Conservation (phyloP, 2,329 filamentous ascomycete genomes). For the Sphaceloma murrayae region DNA sequence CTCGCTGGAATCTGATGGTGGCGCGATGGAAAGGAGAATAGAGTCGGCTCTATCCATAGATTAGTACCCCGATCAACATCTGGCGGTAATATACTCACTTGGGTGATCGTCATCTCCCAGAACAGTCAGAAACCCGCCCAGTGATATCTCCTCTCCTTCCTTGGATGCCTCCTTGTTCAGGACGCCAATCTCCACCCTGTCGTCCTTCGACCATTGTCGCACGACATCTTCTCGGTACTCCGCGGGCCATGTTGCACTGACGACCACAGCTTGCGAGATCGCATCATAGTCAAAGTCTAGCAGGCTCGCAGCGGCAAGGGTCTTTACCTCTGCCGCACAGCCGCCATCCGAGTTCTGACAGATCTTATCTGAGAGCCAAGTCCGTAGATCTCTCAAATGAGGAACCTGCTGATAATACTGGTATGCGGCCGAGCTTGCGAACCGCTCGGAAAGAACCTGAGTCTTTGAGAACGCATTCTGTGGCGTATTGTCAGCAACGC, state of each 20-base stretch:
- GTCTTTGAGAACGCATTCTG: constrained; percentile 29
- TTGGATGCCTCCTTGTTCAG: constrained; percentile 56
- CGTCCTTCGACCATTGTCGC: constrained; percentile 31
- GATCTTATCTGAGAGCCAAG: constrained; percentile 4
- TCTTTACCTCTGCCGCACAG: constrained; percentile 43
- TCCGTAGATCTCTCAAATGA: constrained; percentile 31
- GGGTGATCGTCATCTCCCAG: constrained; percentile 64
- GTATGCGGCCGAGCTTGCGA: constrained; percentile 52
- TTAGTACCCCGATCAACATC: not conserved
- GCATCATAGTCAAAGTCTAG: constrained; percentile 72
- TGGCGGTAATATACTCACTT: constrained; percentile 39
- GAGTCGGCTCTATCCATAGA: constrained; percentile 49
- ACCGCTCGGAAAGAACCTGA: constrained; percentile 47
- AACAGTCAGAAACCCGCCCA: constrained; percentile 70
- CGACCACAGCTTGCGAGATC: constrained; percentile 53
- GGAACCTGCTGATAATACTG: constrained; percentile 64
- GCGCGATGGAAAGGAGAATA: constrained; percentile 76
- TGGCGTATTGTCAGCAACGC: too few species aligned
- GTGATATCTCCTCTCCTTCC: constrained; percentile 63
- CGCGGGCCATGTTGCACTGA: constrained; percentile 54
- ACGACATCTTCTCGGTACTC: constrained; percentile 35
- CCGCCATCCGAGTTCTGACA: constrained; percentile 5
- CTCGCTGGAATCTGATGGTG: constrained; percentile 50
- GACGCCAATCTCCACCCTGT: constrained; percentile 71
- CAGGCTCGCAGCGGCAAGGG: constrained; percentile 47